Evolutionary conservation across 225 moss, liverwort and hornwort genomes (phyloP).

Genomic region (Sphagnum tenellum): DNA sequence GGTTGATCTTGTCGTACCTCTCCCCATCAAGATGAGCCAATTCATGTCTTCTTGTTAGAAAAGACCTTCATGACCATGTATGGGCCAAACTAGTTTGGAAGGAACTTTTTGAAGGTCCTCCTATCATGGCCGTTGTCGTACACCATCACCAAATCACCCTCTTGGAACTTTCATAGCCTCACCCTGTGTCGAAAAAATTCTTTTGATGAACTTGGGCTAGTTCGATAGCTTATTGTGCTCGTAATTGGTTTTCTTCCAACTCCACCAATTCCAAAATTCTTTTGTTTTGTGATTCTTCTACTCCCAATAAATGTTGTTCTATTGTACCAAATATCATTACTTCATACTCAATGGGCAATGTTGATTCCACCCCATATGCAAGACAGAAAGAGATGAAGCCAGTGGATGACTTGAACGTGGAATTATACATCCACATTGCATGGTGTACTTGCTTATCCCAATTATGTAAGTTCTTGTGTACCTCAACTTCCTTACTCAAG

Average conservation of each 20-base stretch:
- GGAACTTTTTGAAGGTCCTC: too few relatives aligned
- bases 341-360: background rate
- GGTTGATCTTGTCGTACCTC: too few relatives aligned
- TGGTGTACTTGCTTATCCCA: background rate
- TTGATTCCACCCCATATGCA: background rate
- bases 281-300: background rate
- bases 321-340: background rate
- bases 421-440: background rate
- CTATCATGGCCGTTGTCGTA: too few relatives aligned
- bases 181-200: too few relatives aligned
- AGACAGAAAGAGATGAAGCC: background rate
- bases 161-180: too few relatives aligned
- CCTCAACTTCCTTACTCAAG: background rate
- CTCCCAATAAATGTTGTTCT: background rate
- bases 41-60: too few relatives aligned
- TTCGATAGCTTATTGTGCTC: background rate
- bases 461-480: background rate
- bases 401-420: background rate
- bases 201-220: background rate
- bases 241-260: background rate
- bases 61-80: too few relatives aligned
- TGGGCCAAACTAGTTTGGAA: too few relatives aligned
- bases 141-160: too few relatives aligned
- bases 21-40: too few relatives aligned
- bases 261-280: background rate